Conservation (phyloP, 257 asterid genomes). For the Scutellaria barbata region DNA sequence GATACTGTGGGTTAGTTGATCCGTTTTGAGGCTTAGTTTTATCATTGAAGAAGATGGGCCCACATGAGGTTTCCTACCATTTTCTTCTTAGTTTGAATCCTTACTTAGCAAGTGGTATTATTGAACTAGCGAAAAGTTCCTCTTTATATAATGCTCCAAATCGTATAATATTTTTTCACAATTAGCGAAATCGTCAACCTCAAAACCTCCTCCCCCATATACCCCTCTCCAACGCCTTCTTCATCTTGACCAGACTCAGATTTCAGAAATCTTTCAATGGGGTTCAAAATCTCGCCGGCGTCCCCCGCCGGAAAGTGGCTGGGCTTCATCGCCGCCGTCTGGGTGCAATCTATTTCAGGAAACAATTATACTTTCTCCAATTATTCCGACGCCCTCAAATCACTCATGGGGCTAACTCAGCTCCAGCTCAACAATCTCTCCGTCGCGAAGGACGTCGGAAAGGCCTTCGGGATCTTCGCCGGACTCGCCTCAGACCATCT, state of each 20-base stretch:
- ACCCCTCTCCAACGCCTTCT: background rate
- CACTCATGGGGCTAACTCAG: constrained; percentile 89
- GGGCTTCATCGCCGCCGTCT: constrained; percentile 89
- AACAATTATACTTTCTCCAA: constrained; percentile 95
- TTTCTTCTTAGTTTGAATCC: too few relatives aligned
- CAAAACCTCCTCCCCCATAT: background rate
- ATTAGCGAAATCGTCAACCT: background rate
- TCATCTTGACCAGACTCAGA: background rate
- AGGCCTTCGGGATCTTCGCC: constrained; percentile 92
- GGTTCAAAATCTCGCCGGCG: constrained; percentile 50
- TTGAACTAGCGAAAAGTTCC: background rate
- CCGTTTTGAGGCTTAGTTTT: too few relatives aligned
- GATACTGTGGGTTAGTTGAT: too few relatives aligned
- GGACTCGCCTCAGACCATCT: constrained; percentile 91
- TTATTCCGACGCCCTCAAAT: constrained; percentile 83
- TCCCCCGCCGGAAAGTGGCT: constrained; percentile 91
- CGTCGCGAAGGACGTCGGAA: constrained; percentile 92
- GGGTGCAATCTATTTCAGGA: constrained; percentile 98
- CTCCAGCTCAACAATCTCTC: constrained; percentile 92
- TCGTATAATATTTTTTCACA: background rate
- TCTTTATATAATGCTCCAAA: constrained; percentile 33
- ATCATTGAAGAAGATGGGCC: too few relatives aligned
- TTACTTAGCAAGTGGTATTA: too few relatives aligned
- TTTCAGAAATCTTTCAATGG: constrained; percentile 41
- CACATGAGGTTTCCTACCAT: too few relatives aligned